Evolutionary conservation across 257 asterid genomes (phyloP).

Genomic region (Ehretia macrophylla): DNA sequence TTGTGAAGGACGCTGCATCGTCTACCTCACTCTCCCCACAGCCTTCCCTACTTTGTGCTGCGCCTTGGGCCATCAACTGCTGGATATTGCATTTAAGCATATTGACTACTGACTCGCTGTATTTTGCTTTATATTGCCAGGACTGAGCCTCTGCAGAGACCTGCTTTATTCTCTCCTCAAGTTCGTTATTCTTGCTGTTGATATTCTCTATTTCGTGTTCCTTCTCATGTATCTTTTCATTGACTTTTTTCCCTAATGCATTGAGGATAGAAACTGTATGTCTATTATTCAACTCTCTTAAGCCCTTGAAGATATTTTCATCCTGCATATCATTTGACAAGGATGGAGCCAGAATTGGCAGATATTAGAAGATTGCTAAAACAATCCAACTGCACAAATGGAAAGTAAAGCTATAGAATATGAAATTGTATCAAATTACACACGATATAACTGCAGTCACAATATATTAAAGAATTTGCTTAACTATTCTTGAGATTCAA

Average conservation of each 20-base stretch:
- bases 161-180: slow-evolving; percentile 56
- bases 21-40: slow-evolving; percentile 66
- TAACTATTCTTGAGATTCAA: no score
- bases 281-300: slow-evolving; percentile 45
- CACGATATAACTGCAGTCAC: no score
- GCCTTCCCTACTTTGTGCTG: slow-evolving; percentile 53
- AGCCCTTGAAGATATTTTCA: slow-evolving; percentile 50
- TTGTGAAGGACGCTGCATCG: slow-evolving; percentile 56
- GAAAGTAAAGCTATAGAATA: no score
- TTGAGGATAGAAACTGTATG: slow-evolving; percentile 47
- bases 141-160: slow-evolving; percentile 63
- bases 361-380: no score
- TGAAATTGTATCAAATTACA: no score
- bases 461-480: no score
- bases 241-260: slow-evolving; percentile 6
- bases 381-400: no score
- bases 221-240: slow-evolving; percentile 48
- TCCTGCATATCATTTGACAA: slow-evolving; percentile 30
- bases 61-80: slow-evolving; percentile 52
- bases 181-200: slow-evolving; percentile 60
- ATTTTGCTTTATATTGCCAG: slow-evolving; percentile 71
- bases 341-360: not conserved
- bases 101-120: slow-evolving; percentile 56
- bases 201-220: slow-evolving; percentile 52
- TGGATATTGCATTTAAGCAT: slow-evolving; percentile 55